A percentile compares a stretch with the other conserved stretches of the same genome.
Conservation (phyloP, 805 yeast species). For the Candida manassasensis region DNA sequence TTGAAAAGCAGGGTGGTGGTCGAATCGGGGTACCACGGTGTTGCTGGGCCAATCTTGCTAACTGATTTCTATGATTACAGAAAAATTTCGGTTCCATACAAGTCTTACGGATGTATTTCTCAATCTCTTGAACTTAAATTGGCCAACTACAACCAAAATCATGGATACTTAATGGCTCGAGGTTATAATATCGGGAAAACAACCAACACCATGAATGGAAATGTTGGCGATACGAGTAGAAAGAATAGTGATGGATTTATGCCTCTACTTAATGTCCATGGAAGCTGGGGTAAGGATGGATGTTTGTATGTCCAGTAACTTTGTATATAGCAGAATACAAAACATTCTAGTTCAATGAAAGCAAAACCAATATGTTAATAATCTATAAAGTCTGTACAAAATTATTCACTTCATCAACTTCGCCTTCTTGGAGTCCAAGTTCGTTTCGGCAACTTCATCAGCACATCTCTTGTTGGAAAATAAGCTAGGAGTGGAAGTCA, state of each 20-base stretch:
- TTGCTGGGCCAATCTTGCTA: constrained; percentile 54
- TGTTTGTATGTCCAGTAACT: constrained; percentile 48
- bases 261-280: constrained; percentile 42
- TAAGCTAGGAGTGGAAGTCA: background rate
- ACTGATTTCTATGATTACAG: constrained; percentile 65
- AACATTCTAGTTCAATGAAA: too few relatives aligned
- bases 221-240: constrained; percentile 8
- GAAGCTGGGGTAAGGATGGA: constrained; percentile 68
- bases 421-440: background rate
- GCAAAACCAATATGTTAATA: too few relatives aligned
- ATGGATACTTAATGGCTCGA: constrained; percentile 52
- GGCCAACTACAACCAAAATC: constrained; percentile 28
- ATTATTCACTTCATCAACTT: too few relatives aligned
- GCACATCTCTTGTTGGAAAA: constrained; percentile 9
- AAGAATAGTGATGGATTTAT: constrained; percentile 35
- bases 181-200: constrained; percentile 65
- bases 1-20: constrained; percentile 47
- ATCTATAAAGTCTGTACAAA: too few relatives aligned
- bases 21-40: constrained; percentile 43
- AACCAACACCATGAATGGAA: constrained; percentile 14
- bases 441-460: constrained; percentile 6
- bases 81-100: constrained; percentile 29
- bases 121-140: constrained; percentile 60
- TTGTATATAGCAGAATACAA: background rate
- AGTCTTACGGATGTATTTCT: constrained; percentile 52